A percentile compares a stretch with the other conserved stretches of the same genome.
These are phyloP conservation scores for Fusarium sp. DNA, from an alignment of 2,329 filamentous ascomycete genomes.

Conservation along the genomic window DNA sequence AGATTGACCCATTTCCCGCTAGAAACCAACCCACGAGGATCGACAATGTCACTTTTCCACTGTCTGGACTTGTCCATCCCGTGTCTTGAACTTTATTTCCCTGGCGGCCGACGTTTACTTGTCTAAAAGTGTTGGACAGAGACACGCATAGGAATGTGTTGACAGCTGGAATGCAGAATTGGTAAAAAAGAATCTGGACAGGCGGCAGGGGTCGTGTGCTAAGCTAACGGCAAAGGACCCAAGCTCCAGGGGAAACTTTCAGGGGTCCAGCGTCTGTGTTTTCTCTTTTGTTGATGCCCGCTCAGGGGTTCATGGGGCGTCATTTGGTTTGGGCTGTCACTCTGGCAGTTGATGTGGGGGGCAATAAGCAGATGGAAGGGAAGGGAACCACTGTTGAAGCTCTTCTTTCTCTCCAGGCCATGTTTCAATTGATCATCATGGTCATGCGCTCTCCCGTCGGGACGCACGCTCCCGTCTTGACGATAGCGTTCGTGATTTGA, in stretches of 20 bases:
- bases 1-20: background rate
- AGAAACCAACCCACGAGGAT: slow-evolving; percentile 1
- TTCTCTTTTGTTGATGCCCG: background rate
- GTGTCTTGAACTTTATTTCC: background rate
- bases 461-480: slow-evolving; percentile 12
- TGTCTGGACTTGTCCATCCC: background rate
- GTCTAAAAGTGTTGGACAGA: background rate
- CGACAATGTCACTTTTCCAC: background rate
- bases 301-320: slow-evolving; percentile 28
- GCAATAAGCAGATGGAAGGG: slow-evolving; percentile 6
- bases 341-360: background rate
- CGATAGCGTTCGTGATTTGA: slow-evolving; percentile 13
- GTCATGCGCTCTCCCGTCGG: slow-evolving; percentile 14
- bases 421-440: background rate
- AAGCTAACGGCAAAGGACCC: slow-evolving; percentile 18
- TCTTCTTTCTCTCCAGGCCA: background rate
- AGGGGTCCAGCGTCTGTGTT: slow-evolving; percentile 26
- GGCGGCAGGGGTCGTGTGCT: background rate
- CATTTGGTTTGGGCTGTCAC: slow-evolving; percentile 5
- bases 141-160: background rate
- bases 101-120: background rate
- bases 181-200: background rate
- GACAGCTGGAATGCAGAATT: slow-evolving; percentile 9
- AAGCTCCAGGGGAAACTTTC: slow-evolving; percentile 35
- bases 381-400: background rate